Evolutionary conservation across 768 basidiomycete genomes (phyloP).

Genomic region (Dacryopinax primogenitus): DNA sequence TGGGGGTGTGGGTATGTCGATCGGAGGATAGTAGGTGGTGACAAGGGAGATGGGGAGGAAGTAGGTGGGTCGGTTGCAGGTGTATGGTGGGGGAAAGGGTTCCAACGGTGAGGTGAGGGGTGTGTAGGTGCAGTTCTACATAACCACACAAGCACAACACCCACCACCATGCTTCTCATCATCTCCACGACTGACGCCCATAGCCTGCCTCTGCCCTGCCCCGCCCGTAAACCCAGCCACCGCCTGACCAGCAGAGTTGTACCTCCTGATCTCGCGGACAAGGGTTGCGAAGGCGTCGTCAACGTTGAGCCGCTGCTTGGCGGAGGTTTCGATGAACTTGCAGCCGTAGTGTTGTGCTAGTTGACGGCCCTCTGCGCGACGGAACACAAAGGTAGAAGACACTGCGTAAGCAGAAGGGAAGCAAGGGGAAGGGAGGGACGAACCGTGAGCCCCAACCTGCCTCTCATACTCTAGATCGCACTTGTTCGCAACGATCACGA

Average conservation of each 20-base stretch:
- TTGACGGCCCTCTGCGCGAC: conserved; percentile 82
- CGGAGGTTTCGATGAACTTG: conserved; percentile 92
- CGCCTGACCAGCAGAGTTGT: conserved; percentile 37
- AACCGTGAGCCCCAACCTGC: conserved; percentile 90
- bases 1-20: conserved; percentile 22
- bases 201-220: neutral
- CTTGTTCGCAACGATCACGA: conserved; percentile 97
- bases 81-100: neutral
- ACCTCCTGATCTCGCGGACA: conserved; percentile 84
- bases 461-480: conserved; percentile 91
- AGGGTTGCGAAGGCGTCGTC: conserved; percentile 91
- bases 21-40: conserved; percentile 39
- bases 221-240: neutral
- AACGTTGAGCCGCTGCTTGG: conserved; percentile 91
- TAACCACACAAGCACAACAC: conserved; percentile 29
- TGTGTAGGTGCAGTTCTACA: conserved; percentile 8
- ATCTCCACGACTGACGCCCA: conserved; percentile 5
- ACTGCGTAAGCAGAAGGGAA: neutral
- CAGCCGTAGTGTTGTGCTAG: conserved; percentile 90
- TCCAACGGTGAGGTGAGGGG: neutral
- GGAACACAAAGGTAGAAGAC: neutral
- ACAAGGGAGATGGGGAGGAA: conserved; percentile 25
- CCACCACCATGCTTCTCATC: conserved; percentile 25
- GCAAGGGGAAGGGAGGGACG: conserved; percentile 15
- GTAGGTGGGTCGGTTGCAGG: conserved; percentile 34